Conservation (phyloP, 179 eudicot genomes). For the Corrigiola litoralis region DNA sequence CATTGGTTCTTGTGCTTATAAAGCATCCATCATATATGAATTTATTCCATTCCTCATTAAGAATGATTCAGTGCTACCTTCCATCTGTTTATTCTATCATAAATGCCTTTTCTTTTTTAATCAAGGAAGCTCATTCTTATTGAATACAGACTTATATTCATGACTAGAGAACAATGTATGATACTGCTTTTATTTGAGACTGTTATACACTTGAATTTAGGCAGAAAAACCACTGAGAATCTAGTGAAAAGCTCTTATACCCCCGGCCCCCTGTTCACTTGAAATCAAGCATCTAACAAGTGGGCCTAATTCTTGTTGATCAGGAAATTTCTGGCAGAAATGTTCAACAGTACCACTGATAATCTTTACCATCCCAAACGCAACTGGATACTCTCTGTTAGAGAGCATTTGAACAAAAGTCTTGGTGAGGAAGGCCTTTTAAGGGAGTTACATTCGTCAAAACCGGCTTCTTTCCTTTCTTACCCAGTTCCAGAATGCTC, state of each 20-base stretch:
- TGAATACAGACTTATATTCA: background rate
- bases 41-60: background rate
- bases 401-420: constrained; percentile 80
- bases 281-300: background rate
- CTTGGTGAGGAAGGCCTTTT: constrained; percentile 62
- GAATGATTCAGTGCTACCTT: background rate
- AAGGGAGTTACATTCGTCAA: constrained; percentile 45
- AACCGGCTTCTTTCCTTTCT: constrained; percentile 61
- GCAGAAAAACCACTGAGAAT: background rate
- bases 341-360: constrained; percentile 52
- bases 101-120: background rate
- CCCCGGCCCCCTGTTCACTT: background rate
- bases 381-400: constrained; percentile 68
- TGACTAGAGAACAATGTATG: background rate
- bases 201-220: background rate
- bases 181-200: background rate
- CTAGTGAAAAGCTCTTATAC: background rate
- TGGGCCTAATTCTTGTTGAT: constrained; percentile 2
- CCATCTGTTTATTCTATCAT: background rate
- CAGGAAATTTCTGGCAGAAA: constrained; percentile 73
- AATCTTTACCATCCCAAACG: constrained; percentile 69
- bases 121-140: background rate
- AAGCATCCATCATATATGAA: background rate
- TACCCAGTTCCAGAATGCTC: constrained; percentile 95
- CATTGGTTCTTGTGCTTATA: background rate